Conservation (phyloP, 345 rosid genomes). For the Jatropha curcas region DNA sequence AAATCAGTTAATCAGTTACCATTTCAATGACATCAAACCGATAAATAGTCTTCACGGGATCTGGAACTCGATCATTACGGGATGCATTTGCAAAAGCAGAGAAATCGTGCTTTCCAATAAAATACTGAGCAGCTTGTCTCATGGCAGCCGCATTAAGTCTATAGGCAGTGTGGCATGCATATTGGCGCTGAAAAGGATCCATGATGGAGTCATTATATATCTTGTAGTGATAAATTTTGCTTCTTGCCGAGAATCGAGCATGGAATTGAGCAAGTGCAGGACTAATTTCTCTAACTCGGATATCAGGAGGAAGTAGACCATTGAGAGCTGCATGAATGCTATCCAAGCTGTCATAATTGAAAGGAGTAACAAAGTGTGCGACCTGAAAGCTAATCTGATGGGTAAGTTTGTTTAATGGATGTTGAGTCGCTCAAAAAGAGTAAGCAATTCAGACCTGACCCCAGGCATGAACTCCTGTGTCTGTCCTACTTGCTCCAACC, state of each 20-base stretch:
- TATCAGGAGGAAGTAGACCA: constrained; percentile 80
- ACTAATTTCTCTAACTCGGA: constrained; percentile 79
- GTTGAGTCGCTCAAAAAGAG: constrained; percentile 21
- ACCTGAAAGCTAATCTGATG: constrained; percentile 51
- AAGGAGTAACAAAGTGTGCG: constrained; percentile 90
- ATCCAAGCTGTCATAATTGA: constrained; percentile 67
- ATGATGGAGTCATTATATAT: constrained; percentile 68
- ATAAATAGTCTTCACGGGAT: constrained; percentile 71
- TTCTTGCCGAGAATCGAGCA: constrained; percentile 72
- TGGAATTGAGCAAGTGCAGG: constrained; percentile 77
- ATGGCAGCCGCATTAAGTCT: constrained; percentile 58
- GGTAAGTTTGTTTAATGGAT: constrained; percentile 28
- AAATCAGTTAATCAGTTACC: constrained; percentile 37
- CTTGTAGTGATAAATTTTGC: constrained; percentile 83
- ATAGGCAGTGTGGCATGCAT: constrained; percentile 61
- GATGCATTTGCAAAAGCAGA: constrained; percentile 87
- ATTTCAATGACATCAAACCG: constrained; percentile 63
- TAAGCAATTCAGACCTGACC: constrained; percentile 71
- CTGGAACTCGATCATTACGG: constrained; percentile 57
- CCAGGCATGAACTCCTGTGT: constrained; percentile 94
- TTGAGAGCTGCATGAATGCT: constrained; percentile 71
- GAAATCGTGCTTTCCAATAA: constrained; percentile 74
- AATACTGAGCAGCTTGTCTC: constrained; percentile 70
- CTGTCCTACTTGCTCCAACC: constrained; percentile 91
- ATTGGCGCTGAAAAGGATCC: constrained; percentile 78